Percentiles rank a stretch among this genome's conserved stretches.
Evolutionary conservation across 352 stramenopile species (phyloP).

Genomic region (Pythium sukuiense): DNA sequence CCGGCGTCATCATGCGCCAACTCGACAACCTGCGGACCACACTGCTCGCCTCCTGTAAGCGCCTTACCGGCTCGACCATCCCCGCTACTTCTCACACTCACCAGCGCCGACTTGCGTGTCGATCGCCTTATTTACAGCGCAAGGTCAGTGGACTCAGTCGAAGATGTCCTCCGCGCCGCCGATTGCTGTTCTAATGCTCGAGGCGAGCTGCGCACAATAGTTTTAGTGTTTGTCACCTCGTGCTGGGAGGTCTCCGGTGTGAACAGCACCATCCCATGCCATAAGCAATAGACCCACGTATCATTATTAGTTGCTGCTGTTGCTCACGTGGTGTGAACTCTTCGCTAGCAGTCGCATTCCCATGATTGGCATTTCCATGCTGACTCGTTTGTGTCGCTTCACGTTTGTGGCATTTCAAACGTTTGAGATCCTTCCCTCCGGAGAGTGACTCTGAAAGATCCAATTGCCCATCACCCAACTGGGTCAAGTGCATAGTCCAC

Average conservation of each 20-base stretch:
- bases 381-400: not conserved
- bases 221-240: slow-evolving; percentile 2
- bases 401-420: slow-evolving; percentile 11
- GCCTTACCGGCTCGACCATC: not conserved
- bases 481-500: too few relatives aligned
- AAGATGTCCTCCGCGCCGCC: slow-evolving; percentile 22
- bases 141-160: slow-evolving; percentile 11
- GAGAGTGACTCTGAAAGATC: not conserved
- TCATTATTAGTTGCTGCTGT: not conserved
- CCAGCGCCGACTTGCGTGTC: slow-evolving; percentile 3
- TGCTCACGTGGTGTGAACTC: not conserved
- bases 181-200: slow-evolving; percentile 16
- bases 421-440: slow-evolving; percentile 1
- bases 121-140: slow-evolving; percentile 17
- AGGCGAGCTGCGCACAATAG: not conserved
- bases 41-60: slow-evolving; percentile 17
- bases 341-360: not conserved
- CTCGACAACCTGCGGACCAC: slow-evolving; percentile 16
- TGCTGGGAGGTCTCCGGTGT: too few relatives aligned
- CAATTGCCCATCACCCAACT: not conserved
- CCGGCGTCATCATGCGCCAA: slow-evolving; percentile 11
- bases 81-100: not conserved
- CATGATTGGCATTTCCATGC: not conserved
- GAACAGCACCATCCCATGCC: too few relatives aligned
- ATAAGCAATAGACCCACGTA: not conserved